A percentile compares a stretch with the other conserved stretches of the same genome.
phyloP scores from a whole-genome alignment of 1,284 basidiomycete species.

The Cryptococcus maquisensis region DNA sequence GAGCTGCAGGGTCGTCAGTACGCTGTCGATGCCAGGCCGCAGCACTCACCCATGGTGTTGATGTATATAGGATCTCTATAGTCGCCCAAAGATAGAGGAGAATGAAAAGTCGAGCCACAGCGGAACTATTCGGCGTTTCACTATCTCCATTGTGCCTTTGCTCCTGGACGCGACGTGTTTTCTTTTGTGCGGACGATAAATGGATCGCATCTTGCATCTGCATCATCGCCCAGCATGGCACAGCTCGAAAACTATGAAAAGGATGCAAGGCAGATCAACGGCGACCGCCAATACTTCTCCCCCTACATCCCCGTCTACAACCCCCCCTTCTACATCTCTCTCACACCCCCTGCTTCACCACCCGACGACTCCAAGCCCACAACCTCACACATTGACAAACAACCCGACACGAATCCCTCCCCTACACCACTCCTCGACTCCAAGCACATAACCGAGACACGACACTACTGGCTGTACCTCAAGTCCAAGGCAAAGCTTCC shows the following conservation, averaged over 20 bases:
- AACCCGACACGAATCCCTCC: not conserved
- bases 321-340: constrained; percentile 14
- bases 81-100: not conserved
- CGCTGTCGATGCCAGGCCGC: not conserved
- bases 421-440: not conserved
- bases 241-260: not conserved
- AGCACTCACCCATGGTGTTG: not conserved
- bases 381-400: not conserved
- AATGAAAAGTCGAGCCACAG: not conserved
- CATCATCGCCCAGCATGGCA: not conserved
- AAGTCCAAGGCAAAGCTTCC: not conserved
- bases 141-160: not conserved
- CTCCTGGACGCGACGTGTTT: not conserved
- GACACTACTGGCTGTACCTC: not conserved
- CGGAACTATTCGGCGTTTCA: constrained; percentile 3
- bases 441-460: not conserved
- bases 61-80: not conserved
- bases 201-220: not conserved
- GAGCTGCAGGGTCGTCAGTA: constrained; percentile 31
- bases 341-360: not conserved
- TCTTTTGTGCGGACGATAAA: not conserved
- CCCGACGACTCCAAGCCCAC: constrained; percentile 1
- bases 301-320: constrained; percentile 21
- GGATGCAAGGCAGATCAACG: not conserved
- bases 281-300: constrained; percentile 10